Base-by-base conservation (phyloP, 345 rosid species). In the Arabis hirsuta region DNA sequence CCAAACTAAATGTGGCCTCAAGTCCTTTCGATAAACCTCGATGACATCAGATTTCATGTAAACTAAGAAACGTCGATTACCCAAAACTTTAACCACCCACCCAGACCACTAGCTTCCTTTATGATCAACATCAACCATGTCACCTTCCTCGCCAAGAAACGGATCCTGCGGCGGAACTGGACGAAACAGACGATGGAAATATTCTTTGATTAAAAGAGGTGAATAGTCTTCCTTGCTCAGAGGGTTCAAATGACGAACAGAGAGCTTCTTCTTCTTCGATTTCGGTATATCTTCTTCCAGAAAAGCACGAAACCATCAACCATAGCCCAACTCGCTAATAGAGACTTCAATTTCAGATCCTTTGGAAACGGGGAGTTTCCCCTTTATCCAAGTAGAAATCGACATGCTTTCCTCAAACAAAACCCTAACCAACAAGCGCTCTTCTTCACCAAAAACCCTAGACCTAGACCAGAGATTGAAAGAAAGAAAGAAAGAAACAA, bases 101-200 rank as follows among this genome's bases (percentile, higher is more conserved):
- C 88, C 94, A 56, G 75, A 73, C 74, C 79, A 82, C 89, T 88
- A 87, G 12, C 81, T 85, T 63, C 86, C 84, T 41, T 55, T 66
- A 39, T 56, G 54, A 39, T 59, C 67, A 4, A 78, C 87, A 39
- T 85, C 89, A 10, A 87, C 62, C 6, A 74, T 41, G 13, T 83
- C 87, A 64, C 75, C 69, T 22, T 55, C 56, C 76, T 82, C n/a
- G n/a, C n/a, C 73, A 7, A 52, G 58, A 48, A 31, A 55, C 42
- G 47, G 57, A 27, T 52, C 67, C 2, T 6, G 45, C 5, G 87
- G 84, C 4, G 90, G 94, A 19, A 81, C 6, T 0, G 94, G 96
- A 53, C 74, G 79, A 22, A 75, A 54, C 1, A 68, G 12, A 67
- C 57, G 69, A 16, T 75, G 57, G 12, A 61, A 7, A 14, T 64